phyloP scores from a whole-genome alignment of 306 rosid species.

The Quillaja saponaria region DNA sequence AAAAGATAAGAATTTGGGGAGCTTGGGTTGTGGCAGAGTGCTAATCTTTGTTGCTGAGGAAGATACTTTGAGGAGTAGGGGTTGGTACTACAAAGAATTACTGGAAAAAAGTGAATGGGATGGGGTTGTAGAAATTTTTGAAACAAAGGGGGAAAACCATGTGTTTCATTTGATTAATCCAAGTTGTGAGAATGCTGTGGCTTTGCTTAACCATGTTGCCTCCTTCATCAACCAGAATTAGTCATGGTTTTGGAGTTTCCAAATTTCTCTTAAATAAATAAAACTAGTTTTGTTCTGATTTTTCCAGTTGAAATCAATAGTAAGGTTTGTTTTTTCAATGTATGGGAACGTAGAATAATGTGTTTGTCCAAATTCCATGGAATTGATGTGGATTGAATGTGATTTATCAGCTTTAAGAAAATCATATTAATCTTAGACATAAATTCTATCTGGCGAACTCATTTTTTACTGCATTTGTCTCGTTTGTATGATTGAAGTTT shows the following conservation, averaged over 20 bases:
- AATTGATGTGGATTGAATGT: too few relatives aligned
- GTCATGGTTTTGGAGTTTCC: neutral
- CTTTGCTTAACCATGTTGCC: constrained; percentile 37
- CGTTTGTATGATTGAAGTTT: too few relatives aligned
- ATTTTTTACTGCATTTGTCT: too few relatives aligned
- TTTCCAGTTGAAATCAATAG: too few relatives aligned
- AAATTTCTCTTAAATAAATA: neutral
- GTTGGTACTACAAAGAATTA: constrained; percentile 43
- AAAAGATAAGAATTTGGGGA: constrained; percentile 53
- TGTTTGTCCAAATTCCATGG: too few relatives aligned
- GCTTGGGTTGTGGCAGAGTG: constrained; percentile 47
- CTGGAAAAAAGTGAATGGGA: constrained; percentile 51
- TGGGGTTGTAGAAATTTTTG: constrained; percentile 51
- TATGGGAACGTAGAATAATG: too few relatives aligned
- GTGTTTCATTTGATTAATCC: constrained; percentile 60
- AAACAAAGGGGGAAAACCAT: constrained; percentile 50
- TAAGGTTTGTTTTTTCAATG: too few relatives aligned
- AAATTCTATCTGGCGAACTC: too few relatives aligned
- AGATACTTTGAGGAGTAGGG: constrained; percentile 57
- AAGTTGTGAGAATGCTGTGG: constrained; percentile 31
- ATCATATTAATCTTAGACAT: too few relatives aligned
- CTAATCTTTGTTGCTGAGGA: constrained; percentile 64
- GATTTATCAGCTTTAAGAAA: too few relatives aligned
- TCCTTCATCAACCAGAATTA: constrained; percentile 38
- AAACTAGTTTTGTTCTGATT: neutral